Percentiles rank a stretch among this genome's conserved stretches.
Conservation (phyloP, 2,329 filamentous ascomycete species). For the Colletotrichum trifolii region DNA sequence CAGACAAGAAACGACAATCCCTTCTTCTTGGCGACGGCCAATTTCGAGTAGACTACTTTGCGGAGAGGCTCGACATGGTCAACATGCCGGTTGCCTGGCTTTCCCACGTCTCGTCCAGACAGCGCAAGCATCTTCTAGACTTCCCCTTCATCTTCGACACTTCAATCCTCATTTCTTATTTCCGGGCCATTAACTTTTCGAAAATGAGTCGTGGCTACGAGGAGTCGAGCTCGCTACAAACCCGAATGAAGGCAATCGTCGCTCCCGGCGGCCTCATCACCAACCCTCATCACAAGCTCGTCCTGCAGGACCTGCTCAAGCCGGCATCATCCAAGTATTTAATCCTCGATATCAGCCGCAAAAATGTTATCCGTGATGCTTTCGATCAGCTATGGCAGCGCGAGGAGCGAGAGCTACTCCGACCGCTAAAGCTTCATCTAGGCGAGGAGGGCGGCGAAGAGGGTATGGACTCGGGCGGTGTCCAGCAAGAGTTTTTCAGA, state of each 20-base stretch:
- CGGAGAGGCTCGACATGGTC: slow-evolving; percentile 79
- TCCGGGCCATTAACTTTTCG: slow-evolving; percentile 88
- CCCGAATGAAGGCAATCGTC: slow-evolving; percentile 66
- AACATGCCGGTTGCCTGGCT: slow-evolving; percentile 81
- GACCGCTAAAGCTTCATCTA: slow-evolving; percentile 88
- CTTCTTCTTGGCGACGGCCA: slow-evolving; percentile 75
- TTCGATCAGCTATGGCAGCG: slow-evolving; percentile 92
- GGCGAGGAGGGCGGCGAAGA: slow-evolving; percentile 86
- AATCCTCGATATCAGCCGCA: slow-evolving; percentile 74
- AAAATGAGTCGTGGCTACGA: slow-evolving; percentile 86
- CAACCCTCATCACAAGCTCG: slow-evolving; percentile 67
- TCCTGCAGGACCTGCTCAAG: slow-evolving; percentile 71
- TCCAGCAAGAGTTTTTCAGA: slow-evolving; percentile 96
- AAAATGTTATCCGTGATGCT: slow-evolving; percentile 76
- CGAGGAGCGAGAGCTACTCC: slow-evolving; percentile 82
- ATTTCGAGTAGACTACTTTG: slow-evolving; percentile 81
- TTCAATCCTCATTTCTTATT: slow-evolving; percentile 80
- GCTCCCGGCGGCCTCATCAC: slow-evolving; percentile 65
- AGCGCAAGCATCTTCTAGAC: slow-evolving; percentile 79
- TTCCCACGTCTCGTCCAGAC: slow-evolving; percentile 68
- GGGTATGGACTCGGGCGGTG: slow-evolving; percentile 92
- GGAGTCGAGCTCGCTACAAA: slow-evolving; percentile 69
- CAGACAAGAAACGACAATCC: slow-evolving; percentile 71
- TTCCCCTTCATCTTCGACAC: slow-evolving; percentile 84
- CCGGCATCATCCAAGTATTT: slow-evolving; percentile 77